These are phyloP conservation scores for Solanum chiquidenum DNA, from an alignment of 257 asterid genomes.

Conservation along the genomic window DNA sequence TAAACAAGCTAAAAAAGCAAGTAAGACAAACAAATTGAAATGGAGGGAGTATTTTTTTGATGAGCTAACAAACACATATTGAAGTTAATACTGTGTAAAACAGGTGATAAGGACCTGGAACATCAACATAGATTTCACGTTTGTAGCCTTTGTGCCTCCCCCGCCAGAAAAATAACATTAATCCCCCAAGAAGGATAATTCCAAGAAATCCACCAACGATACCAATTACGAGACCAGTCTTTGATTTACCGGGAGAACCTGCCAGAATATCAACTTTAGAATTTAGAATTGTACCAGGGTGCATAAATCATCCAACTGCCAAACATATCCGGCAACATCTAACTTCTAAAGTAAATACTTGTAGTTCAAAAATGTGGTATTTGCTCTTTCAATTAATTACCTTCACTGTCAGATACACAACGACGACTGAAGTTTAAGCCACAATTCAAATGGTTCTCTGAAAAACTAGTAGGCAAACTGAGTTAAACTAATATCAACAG, in stretches of 20 bases:
- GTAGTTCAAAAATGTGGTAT: not conserved
- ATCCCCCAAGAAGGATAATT: slow-evolving; percentile 48
- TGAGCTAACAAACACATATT: not conserved
- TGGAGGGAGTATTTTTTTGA: not conserved
- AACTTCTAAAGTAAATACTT: not conserved
- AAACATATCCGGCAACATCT: not conserved
- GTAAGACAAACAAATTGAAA: not conserved
- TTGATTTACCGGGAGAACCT: slow-evolving; percentile 62
- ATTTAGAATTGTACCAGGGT: not conserved
- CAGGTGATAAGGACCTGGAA: slow-evolving; percentile 50
- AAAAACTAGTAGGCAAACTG: slow-evolving; percentile 49
- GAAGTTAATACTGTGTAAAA: not conserved
- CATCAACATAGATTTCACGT: slow-evolving; percentile 80
- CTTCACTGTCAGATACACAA: slow-evolving; percentile 59
- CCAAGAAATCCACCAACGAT: slow-evolving; percentile 49
- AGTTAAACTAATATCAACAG: slow-evolving; percentile 12
- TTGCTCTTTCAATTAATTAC: slow-evolving; percentile 30
- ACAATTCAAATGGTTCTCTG: slow-evolving; percentile 79
- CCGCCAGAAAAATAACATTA: slow-evolving; percentile 50
- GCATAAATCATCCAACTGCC: not conserved
- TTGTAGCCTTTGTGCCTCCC: slow-evolving; percentile 40
- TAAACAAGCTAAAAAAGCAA: not conserved
- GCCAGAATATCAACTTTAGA: slow-evolving; percentile 5
- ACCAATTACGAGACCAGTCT: slow-evolving; percentile 52
- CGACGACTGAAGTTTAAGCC: slow-evolving; percentile 36